These are phyloP conservation scores for Metarhizium album DNA, from an alignment of 2,329 filamentous ascomycete genomes.

Conservation along the genomic window DNA sequence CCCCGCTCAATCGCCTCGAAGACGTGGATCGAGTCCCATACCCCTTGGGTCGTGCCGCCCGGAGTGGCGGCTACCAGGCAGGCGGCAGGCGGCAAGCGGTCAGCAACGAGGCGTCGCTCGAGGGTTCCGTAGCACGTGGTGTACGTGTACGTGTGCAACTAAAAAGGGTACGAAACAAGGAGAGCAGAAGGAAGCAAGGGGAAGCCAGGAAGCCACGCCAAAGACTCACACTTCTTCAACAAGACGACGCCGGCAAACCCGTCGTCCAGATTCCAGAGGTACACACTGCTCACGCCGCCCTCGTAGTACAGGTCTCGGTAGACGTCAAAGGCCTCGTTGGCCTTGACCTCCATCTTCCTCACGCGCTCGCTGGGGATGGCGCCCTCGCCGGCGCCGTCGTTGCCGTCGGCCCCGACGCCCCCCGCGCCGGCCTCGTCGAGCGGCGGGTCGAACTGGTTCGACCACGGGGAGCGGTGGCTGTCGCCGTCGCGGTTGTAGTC, in stretches of 20 bases:
- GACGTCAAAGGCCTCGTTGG: conserved; percentile 94
- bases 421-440: conserved; percentile 53
- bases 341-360: conserved; percentile 83
- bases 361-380: conserved; percentile 84
- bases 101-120: too few relatives aligned
- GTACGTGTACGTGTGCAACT: too few relatives aligned
- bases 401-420: conserved; percentile 41
- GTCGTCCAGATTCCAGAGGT: conserved; percentile 97
- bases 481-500: conserved; percentile 99
- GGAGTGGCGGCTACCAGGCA: conserved; percentile 53
- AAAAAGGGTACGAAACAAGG: too few relatives aligned
- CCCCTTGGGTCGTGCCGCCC: conserved; percentile 58
- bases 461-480: conserved; percentile 97
- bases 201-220: too few relatives aligned
- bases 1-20: conserved; percentile 93
- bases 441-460: conserved; percentile 93
- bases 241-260: conserved; percentile 94
- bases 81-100: neutral
- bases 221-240: conserved; percentile 82
- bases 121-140: too few relatives aligned
- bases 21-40: conserved; percentile 98
- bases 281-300: conserved; percentile 89
- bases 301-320: conserved; percentile 97
- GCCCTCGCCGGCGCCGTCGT: conserved; percentile 59
- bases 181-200: too few relatives aligned